Conservation (phyloP, 306 rosid genomes). For the Rubus parviflorus region DNA sequence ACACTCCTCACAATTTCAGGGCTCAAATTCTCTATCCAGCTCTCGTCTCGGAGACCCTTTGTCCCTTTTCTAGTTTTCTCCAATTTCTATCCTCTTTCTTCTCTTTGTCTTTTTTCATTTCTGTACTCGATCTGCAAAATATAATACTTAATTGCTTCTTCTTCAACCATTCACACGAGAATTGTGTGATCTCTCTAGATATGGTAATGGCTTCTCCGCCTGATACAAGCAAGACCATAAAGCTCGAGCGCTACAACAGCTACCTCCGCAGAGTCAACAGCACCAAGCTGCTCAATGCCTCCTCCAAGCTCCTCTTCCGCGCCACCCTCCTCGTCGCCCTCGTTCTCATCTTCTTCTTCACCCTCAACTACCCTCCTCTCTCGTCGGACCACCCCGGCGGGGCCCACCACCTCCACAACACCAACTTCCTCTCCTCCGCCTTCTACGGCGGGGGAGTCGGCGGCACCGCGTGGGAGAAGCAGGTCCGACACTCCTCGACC, state of each 20-base stretch:
- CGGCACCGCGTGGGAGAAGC: constrained; percentile 83
- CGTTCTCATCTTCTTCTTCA: constrained; percentile 65
- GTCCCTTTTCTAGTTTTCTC: constrained; percentile 26
- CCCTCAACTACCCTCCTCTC: constrained; percentile 77
- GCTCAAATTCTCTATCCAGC: constrained; percentile 50
- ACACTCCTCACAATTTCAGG: constrained; percentile 42
- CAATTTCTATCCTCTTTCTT: neutral
- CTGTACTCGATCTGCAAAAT: neutral
- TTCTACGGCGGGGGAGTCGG: constrained; percentile 49
- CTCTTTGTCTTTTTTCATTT: neutral
- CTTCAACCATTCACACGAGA: neutral
- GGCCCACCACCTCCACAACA: constrained; percentile 32
- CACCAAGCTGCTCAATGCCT: constrained; percentile 82
- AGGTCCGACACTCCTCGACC: constrained; percentile 70
- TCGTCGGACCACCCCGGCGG: constrained; percentile 7
- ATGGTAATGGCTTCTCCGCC: constrained; percentile 77
- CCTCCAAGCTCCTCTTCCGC: constrained; percentile 86
- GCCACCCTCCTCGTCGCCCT: constrained; percentile 73
- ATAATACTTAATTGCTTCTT: neutral
- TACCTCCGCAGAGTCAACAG: constrained; percentile 74
- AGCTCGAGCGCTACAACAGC: constrained; percentile 87
- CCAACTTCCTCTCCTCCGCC: constrained; percentile 61
- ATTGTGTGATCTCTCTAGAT: neutral
- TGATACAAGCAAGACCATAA: constrained; percentile 84
- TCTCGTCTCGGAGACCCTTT: constrained; percentile 17